Base-by-base conservation (phyloP, 108 stramenopile species). In the Cyclotella atomus region DNA sequence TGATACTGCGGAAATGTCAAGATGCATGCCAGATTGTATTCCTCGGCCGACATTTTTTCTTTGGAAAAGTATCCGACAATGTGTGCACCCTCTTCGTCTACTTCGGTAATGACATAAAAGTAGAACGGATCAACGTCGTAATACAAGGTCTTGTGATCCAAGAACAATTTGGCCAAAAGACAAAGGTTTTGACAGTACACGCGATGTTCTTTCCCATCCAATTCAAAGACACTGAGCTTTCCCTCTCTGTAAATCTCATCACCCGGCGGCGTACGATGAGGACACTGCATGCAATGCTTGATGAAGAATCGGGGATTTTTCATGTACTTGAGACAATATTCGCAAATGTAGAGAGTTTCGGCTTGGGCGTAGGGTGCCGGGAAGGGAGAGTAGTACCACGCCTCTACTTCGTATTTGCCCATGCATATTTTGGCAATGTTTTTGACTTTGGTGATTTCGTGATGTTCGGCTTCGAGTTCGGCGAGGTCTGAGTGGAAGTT, bases 111-210 rank as follows among this genome's bases (percentile, higher is more conserved):
- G 34, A 98, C 94, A 85, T 98, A 99, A 77, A 99, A 99, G 32
- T 95, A 77, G 72, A 99, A 99, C 10, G 97, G 97, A 83, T 98
- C 97, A 17, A 99, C 99, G 70, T 98, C 97, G 79, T 97, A 99
- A 80, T 98, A 99, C 59, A 99, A 87, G 35, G 98, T 99, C 83
- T 99, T 99, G 89, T 99, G 99, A 87, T 99, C 99, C 70, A 99
- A 73, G 73, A 99, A 99, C n/a, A 99, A 86, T 82, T 99, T 99
- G 44, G 97, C 92, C 67, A 99, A 83, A 16, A 98, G 87, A 73
- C 98, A 99, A 5, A 99, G 82, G 75, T 98, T 98, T 70, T 98
- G 99, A 77, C 98, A 99, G 77, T 98, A 99, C 1, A 97, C 86
- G 24, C 94, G 90, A 79, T 98, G 91, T 68, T 96, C 84, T 62